Percentiles rank a stretch among this genome's conserved stretches.
phyloP scores from a whole-genome alignment of 1,284 basidiomycete genomes.

The Microbotryum lychnidis-dioicae region DNA sequence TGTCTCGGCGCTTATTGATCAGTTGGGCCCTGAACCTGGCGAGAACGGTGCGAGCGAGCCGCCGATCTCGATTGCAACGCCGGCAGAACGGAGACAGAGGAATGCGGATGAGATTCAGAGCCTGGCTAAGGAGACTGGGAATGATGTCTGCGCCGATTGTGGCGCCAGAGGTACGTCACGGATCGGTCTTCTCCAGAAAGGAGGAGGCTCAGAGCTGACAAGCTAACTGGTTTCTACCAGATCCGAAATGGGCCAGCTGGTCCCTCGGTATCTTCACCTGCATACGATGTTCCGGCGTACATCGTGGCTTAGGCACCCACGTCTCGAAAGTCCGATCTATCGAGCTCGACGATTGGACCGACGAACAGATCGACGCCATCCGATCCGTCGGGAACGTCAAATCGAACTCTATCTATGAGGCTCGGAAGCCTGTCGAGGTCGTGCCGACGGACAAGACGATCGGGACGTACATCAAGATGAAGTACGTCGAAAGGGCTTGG shows the following conservation, averaged over 20 bases:
- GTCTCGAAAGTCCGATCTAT: conserved; percentile 46
- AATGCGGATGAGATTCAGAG: conserved; percentile 39
- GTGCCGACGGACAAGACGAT: conserved; percentile 32
- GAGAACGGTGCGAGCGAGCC: too few relatives aligned
- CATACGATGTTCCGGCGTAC: conserved; percentile 47
- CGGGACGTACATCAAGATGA: conserved; percentile 40
- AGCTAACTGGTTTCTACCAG: conserved; percentile 13
- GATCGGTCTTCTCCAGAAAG: neutral
- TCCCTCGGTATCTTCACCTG: conserved; percentile 47
- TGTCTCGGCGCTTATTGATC: too few relatives aligned
- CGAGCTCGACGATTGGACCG: conserved; percentile 47
- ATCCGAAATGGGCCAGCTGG: conserved; percentile 43
- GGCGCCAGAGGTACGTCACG: conserved; percentile 34
- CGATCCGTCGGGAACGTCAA: conserved; percentile 42
- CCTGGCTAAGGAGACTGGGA: conserved; percentile 40
- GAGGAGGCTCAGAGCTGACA: conserved; percentile 1
- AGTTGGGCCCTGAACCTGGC: too few relatives aligned
- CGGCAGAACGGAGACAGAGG: conserved; percentile 10
- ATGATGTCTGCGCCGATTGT: conserved; percentile 46
- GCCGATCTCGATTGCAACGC: too few relatives aligned
- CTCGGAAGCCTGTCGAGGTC: conserved; percentile 27
- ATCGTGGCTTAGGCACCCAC: conserved; percentile 48
- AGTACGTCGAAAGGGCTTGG: conserved; percentile 39
- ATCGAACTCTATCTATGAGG: conserved; percentile 43
- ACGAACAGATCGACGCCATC: conserved; percentile 41